Evolutionary conservation across 2,329 filamentous ascomycete genomes (phyloP), one percentile per base, ranked within the genome.

Genomic region (Fusarium subglutinans): DNA sequence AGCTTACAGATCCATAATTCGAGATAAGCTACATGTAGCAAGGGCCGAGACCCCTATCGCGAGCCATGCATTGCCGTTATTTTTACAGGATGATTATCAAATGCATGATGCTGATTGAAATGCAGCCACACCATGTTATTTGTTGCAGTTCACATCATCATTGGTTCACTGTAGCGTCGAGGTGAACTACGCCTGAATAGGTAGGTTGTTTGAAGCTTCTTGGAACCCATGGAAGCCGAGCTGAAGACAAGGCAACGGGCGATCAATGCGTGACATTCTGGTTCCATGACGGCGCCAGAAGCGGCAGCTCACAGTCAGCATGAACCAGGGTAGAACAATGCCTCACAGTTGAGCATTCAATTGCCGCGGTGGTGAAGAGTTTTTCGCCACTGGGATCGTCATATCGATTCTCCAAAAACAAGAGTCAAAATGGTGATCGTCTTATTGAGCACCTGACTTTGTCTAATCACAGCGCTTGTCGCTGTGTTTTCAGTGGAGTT

Each of bases 251-350:
- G 67, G 66, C 67, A 57, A 66, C 50, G 14, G 63, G 55, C 53
- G 67, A 65, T 68, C 67, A 66, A 70, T 70, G 67, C 60, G 53
- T 41, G 59, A 60, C 67, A 70, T 68, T 41, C 41, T 48, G 51
- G 41, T 51, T 56, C 40, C 48, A 51, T 43, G 48, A 38, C 33
- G 15, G 45, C 43, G 63, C 51, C 47, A 70, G 41, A 60, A 70
- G 44, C 55, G 59, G 67, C 60, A 70, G 66, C 38, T 66, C 30
- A 20, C 17, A 70, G 59, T 70, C 66, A 66, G 51, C 33, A 54
- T 30, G 41, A 53, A 50, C 53, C 24, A 44, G 38, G 64, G 54
- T 30, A 11, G 26, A 47, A 28, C 48, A 53, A 37, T 37, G 57
- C n/a, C 30, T 28, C 45, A 28, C 40, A 53, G 33, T 28, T 28